These are phyloP conservation scores for Termitomyces eurrhizus DNA, from an alignment of 768 basidiomycete genomes.

Conservation along the genomic window DNA sequence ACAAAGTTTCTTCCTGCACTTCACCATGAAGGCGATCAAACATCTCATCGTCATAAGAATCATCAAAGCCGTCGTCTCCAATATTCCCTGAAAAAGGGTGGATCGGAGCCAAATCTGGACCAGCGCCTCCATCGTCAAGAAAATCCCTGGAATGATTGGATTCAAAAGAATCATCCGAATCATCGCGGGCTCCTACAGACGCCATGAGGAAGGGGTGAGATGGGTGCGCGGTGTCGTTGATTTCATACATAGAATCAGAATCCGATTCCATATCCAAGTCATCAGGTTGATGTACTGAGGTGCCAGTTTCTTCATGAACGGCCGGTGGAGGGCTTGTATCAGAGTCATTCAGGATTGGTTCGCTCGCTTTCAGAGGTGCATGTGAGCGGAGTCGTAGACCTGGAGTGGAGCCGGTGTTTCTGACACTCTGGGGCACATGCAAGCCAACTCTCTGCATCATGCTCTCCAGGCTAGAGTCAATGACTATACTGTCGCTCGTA, in stretches of 20 bases:
- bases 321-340: constrained; percentile 1
- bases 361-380: constrained; percentile 5
- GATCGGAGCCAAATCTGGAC: constrained; percentile 37
- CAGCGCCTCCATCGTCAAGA: constrained; percentile 41
- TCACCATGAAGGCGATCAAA: constrained; percentile 41
- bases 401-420: constrained; percentile 15
- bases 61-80: constrained; percentile 42
- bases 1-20: constrained; percentile 63
- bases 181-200: constrained; percentile 28
- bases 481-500: constrained; percentile 40
- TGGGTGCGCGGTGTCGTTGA: constrained; percentile 57
- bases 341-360: not conserved
- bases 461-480: constrained; percentile 61
- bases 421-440: constrained; percentile 29
- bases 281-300: constrained; percentile 15
- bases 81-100: constrained; percentile 56
- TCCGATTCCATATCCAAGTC: constrained; percentile 45
- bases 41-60: constrained; percentile 53
- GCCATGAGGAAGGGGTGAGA: constrained; percentile 73
- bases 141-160: constrained; percentile 59
- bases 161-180: constrained; percentile 44
- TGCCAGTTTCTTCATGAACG: constrained; percentile 8
- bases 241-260: constrained; percentile 58
- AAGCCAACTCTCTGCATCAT: constrained; percentile 65
- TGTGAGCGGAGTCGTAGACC: constrained; percentile 29